phyloP scores from a whole-genome alignment of 2,329 filamentous ascomycete genomes.

The Xylaria sp. region DNA sequence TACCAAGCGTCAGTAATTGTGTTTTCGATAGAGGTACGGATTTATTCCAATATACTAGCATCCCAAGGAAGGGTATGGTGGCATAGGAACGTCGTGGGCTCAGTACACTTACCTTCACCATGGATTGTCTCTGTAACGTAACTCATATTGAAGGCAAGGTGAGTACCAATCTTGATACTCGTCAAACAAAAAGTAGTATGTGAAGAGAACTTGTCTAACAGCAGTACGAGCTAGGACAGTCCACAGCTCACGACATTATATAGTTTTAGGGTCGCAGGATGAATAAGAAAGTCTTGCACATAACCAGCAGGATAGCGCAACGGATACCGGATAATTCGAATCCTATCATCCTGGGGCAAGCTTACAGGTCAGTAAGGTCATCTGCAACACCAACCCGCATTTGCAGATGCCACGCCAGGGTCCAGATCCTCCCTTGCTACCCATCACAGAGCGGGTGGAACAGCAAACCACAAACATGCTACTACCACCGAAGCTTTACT shows the following conservation, averaged over 20 bases:
- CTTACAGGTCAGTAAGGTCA: background rate
- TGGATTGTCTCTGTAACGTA: conserved; percentile 30
- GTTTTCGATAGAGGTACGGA: background rate
- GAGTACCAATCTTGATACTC: background rate
- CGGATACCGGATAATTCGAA: background rate
- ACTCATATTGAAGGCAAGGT: background rate
- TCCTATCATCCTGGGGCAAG: background rate
- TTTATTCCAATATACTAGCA: background rate
- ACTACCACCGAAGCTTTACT: no score
- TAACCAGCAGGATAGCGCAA: background rate
- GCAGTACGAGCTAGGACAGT: background rate
- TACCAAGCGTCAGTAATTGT: background rate
- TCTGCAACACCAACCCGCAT: background rate
- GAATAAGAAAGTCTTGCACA: background rate
- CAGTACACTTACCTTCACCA: conserved; percentile 9
- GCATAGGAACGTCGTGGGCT: background rate
- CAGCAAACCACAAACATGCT: no score
- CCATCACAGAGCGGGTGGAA: background rate
- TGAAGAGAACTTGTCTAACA: background rate
- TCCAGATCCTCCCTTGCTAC: background rate
- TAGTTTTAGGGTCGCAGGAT: no score
- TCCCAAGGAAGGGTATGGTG: background rate
- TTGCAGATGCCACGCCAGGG: background rate
- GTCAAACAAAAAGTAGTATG: background rate
- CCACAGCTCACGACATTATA: no score